Percentiles rank a stretch among this genome's conserved stretches.
Conservation (phyloP, 129 eudicot genomes). For the sunflower (Helianthus annuus) region DNA sequence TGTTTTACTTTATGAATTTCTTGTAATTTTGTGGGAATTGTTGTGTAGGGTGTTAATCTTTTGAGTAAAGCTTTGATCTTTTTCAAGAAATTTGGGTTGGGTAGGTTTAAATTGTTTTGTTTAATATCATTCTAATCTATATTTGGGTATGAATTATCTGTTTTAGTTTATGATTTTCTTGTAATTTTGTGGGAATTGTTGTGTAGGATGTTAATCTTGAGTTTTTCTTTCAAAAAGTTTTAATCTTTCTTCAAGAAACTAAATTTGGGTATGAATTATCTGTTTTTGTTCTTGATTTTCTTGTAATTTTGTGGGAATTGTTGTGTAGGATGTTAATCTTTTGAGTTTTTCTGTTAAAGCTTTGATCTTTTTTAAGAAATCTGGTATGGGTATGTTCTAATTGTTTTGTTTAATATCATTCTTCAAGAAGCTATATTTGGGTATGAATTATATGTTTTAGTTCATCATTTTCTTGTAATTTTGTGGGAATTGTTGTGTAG, state of each 20-base stretch:
- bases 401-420: not conserved
- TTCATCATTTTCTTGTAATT: not conserved
- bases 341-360: not conserved
- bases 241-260: not conserved
- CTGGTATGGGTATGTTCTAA: conserved; percentile 7
- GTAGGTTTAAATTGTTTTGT: conserved; percentile 4
- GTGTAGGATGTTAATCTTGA: not conserved
- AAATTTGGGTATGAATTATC: conserved; percentile 2
- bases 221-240: conserved; percentile 15
- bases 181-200: conserved; percentile 1
- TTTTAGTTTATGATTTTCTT: not conserved
- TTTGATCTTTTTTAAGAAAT: conserved; percentile 7
- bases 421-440: conserved; percentile 5
- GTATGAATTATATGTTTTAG: not conserved
- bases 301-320: not conserved
- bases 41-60: not conserved
- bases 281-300: not conserved
- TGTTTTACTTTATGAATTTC: not conserved
- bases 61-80: conserved; percentile 16
- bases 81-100: conserved; percentile 12
- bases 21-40: not conserved
- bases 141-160: conserved; percentile 5
- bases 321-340: not conserved
- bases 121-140: not conserved
- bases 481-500: conserved; percentile 4